Conservation (phyloP, 2,329 filamentous ascomycete species). For the Trichoderma endophyticum region DNA sequence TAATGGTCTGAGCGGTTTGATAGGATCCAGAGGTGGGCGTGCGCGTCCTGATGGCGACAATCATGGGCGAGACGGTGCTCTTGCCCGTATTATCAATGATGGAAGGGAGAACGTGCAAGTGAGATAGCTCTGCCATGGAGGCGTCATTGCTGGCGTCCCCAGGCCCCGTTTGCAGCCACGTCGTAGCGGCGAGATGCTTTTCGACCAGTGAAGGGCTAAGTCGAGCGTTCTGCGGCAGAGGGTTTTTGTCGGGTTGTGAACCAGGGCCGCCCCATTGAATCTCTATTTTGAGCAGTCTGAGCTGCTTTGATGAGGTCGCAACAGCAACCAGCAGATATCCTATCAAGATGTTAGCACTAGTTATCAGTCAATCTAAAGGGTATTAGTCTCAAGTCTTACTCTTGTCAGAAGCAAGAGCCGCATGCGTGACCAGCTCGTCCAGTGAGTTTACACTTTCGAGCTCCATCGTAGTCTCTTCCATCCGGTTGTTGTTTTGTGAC, state of each 20-base stretch:
- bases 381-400: conserved; percentile 43
- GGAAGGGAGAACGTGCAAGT: conserved; percentile 69
- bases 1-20: conserved; percentile 66
- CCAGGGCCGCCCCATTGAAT: conserved; percentile 67
- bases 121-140: conserved; percentile 63
- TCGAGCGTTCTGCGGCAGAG: conserved; percentile 42
- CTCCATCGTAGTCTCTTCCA: conserved; percentile 70
- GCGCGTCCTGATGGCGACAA: conserved; percentile 71
- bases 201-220: conserved; percentile 54
- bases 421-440: conserved; percentile 76
- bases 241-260: conserved; percentile 52
- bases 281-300: conserved; percentile 69
- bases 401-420: conserved; percentile 70
- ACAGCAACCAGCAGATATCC: conserved; percentile 61
- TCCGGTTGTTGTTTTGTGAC: conserved; percentile 68
- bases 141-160: conserved; percentile 44
- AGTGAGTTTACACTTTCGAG: conserved; percentile 69
- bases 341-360: conserved; percentile 34
- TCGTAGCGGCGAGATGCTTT: conserved; percentile 55
- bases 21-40: conserved; percentile 52
- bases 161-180: conserved; percentile 51
- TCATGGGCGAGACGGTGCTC: conserved; percentile 54
- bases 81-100: conserved; percentile 58
- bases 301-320: conserved; percentile 66
- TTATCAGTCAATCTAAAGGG: neutral